phyloP scores from a whole-genome alignment of 768 basidiomycete species.

The Leucosporidium yakuticum region DNA sequence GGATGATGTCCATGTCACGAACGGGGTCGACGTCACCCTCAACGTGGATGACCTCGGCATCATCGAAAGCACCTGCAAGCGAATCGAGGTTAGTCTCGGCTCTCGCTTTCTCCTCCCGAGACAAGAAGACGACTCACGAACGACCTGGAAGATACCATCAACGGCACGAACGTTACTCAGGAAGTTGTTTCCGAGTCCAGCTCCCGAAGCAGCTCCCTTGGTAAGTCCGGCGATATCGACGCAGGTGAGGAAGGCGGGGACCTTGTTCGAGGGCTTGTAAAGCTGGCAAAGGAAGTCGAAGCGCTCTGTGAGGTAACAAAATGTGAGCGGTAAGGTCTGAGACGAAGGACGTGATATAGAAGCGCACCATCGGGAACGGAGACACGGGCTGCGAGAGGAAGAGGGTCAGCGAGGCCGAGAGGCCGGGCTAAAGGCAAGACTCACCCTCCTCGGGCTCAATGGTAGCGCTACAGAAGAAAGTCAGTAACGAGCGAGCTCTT shows the following conservation, averaged over 20 bases:
- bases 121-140: slow-evolving; percentile 55
- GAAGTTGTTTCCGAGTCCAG: slow-evolving; percentile 95
- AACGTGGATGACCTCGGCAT: slow-evolving; percentile 98
- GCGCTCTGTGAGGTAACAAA: slow-evolving; percentile 46
- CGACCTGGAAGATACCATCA: slow-evolving; percentile 97
- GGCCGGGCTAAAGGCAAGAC: neutral
- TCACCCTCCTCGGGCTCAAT: slow-evolving; percentile 30
- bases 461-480: slow-evolving; percentile 14
- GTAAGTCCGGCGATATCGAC: slow-evolving; percentile 98
- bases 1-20: slow-evolving; percentile 96
- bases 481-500: slow-evolving; percentile 31
- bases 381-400: slow-evolving; percentile 61
- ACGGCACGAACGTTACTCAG: slow-evolving; percentile 95
- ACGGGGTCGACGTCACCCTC: slow-evolving; percentile 95
- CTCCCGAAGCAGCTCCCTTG: slow-evolving; percentile 96
- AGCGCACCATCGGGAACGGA: slow-evolving; percentile 69
- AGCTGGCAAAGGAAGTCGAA: slow-evolving; percentile 88
- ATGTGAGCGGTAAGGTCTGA: neutral
- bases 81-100: neutral
- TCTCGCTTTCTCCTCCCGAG: neutral
- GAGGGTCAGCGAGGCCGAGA: neutral
- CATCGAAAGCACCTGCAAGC: slow-evolving; percentile 68
- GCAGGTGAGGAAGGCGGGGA: slow-evolving; percentile 93
- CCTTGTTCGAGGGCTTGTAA: slow-evolving; percentile 80
- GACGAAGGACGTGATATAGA: accelerated